Percentiles rank a stretch among this genome's conserved stretches.
Conservation (phyloP, 331 rosid species). For the Phaseolus coccineus region DNA sequence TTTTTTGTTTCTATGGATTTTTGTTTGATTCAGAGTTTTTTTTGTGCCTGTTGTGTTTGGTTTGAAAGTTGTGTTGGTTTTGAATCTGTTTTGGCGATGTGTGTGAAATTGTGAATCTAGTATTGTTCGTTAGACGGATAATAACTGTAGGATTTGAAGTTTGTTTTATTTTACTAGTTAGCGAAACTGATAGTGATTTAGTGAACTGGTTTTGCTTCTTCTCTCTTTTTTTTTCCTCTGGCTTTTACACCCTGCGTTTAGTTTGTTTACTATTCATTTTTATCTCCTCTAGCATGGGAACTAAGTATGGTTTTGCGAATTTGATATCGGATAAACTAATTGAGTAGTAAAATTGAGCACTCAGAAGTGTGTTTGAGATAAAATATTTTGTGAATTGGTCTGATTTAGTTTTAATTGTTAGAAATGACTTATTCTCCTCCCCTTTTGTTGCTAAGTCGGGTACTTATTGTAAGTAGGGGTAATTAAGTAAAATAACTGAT, state of each 20-base stretch:
- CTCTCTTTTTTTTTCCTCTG: not conserved
- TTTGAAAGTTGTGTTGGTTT: constrained; percentile 30
- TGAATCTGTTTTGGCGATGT: constrained; percentile 20
- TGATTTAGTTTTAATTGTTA: not conserved
- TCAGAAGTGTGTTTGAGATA: constrained; percentile 1
- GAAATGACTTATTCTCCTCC: not conserved
- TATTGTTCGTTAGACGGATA: constrained; percentile 10
- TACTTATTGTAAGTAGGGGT: constrained; percentile 3
- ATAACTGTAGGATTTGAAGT: not conserved
- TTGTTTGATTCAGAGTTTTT: constrained; percentile 3
- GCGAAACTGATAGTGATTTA: constrained; percentile 20
- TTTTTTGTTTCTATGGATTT: not conserved
- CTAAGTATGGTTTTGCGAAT: constrained; percentile 26
- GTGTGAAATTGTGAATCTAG: not conserved
- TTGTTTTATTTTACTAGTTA: constrained; percentile 30
- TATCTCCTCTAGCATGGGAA: not conserved
- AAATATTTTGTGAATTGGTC: constrained; percentile 16
- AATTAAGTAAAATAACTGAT: constrained; percentile 4
- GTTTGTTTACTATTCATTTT: constrained; percentile 12
- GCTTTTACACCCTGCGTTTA: not conserved
- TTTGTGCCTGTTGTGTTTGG: not conserved
- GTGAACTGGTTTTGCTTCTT: constrained; percentile 8
- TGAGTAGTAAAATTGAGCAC: not conserved
- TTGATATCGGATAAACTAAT: not conserved
- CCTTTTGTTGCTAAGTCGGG: not conserved